Percentiles rank a stretch among this genome's conserved stretches.
Conservation (phyloP, 1,139 yeast genomes). For the Yamadazyma blattariae region DNA sequence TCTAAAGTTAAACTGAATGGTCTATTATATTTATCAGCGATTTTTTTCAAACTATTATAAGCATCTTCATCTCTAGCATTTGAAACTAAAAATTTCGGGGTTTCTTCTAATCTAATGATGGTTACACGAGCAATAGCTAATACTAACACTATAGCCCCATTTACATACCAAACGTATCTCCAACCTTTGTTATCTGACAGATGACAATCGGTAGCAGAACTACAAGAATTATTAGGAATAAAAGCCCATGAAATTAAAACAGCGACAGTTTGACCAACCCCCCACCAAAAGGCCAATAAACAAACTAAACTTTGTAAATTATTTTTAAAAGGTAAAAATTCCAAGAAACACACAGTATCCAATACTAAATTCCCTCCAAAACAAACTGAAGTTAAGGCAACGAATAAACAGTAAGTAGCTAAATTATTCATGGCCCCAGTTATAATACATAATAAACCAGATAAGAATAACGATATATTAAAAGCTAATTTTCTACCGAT, state of each 20-base stretch:
- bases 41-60: constrained; percentile 26
- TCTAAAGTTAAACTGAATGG: constrained; percentile 43
- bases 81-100: constrained; percentile 56
- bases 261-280: constrained; percentile 58
- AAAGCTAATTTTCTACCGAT: constrained; percentile 58
- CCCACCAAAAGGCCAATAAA: constrained; percentile 61
- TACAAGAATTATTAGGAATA: constrained; percentile 48
- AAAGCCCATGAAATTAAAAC: constrained; percentile 57
- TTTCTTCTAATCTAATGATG: constrained; percentile 47
- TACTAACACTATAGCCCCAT: constrained; percentile 51
- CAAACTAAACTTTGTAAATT: constrained; percentile 48
- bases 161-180: constrained; percentile 56
- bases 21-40: constrained; percentile 44
- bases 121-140: constrained; percentile 48
- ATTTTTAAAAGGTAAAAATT: constrained; percentile 51
- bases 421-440: constrained; percentile 50
- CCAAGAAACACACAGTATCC: constrained; percentile 60
- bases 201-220: constrained; percentile 35
- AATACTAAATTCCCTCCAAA: constrained; percentile 63
- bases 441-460: constrained; percentile 50
- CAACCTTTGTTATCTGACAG: constrained; percentile 52
- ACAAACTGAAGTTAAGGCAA: constrained; percentile 43
- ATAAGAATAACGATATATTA: constrained; percentile 48
- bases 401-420: constrained; percentile 49
- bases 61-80: constrained; percentile 55